Conservation (phyloP, 1,284 basidiomycete genomes). For the Athelia psychrophila region DNA sequence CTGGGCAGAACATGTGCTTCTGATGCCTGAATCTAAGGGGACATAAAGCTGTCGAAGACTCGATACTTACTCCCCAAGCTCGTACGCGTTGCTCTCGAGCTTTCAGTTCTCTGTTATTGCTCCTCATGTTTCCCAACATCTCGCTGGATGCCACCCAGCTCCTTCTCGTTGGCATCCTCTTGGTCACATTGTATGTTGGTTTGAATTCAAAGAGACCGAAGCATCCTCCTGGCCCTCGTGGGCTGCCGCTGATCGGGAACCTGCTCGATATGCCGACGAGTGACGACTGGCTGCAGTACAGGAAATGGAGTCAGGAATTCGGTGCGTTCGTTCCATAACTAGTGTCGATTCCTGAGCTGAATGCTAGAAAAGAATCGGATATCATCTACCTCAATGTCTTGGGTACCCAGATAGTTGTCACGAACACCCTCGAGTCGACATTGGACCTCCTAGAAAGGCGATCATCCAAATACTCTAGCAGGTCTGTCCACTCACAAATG, state of each 20-base stretch:
- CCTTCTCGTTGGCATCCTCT: too few species aligned
- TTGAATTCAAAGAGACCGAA: too few species aligned
- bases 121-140: too few species aligned
- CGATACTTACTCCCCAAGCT: too few species aligned
- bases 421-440: constrained; percentile 32
- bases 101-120: too few species aligned
- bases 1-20: too few species aligned
- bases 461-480: constrained; percentile 36
- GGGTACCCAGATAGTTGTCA: constrained; percentile 33
- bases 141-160: too few species aligned
- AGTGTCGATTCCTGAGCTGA: neutral
- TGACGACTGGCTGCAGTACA: constrained; percentile 32
- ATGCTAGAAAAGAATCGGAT: constrained; percentile 30
- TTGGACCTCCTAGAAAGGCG: constrained; percentile 38
- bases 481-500: too few species aligned
- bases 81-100: too few species aligned
- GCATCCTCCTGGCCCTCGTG: constrained; percentile 29
- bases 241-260: constrained; percentile 31
- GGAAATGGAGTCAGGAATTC: constrained; percentile 27
- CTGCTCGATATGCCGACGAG: constrained; percentile 27
- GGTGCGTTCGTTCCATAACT: constrained; percentile 18
- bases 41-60: too few species aligned
- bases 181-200: too few species aligned
- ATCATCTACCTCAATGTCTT: constrained; percentile 33
- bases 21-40: too few species aligned